These are phyloP conservation scores for Flaveria floridana DNA, from an alignment of 140 eudicot species.

Conservation along the genomic window DNA sequence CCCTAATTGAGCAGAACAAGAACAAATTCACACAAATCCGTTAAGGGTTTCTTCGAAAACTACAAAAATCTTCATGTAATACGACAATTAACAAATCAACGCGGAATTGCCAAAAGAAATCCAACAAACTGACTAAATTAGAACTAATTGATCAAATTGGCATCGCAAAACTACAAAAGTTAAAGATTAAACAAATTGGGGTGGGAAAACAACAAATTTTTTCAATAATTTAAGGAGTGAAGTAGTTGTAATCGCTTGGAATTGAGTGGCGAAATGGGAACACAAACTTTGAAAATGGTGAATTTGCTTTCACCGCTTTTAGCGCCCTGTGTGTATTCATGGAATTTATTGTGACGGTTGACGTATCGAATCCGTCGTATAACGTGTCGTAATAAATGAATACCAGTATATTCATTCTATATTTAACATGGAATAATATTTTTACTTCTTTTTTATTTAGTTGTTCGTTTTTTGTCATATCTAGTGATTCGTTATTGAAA, in stretches of 20 bases:
- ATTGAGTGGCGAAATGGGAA: slow-evolving; percentile 27
- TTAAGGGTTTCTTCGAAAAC: slow-evolving; percentile 18
- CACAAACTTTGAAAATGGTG: slow-evolving; percentile 27
- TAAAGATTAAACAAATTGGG: slow-evolving; percentile 17
- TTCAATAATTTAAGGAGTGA: slow-evolving; percentile 8
- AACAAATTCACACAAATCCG: neutral
- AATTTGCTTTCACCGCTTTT: neutral
- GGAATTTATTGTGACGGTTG: slow-evolving; percentile 29
- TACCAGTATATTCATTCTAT: neutral
- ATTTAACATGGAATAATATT: neutral
- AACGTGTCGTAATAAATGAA: slow-evolving; percentile 26
- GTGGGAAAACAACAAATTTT: slow-evolving; percentile 13
- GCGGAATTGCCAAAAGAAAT: slow-evolving; percentile 35
- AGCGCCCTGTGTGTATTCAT: neutral
- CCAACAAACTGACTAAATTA: neutral
- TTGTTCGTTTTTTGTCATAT: neutral
- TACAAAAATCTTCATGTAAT: slow-evolving; percentile 19
- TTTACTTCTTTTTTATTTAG: neutral
- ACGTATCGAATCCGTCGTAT: slow-evolving; percentile 31
- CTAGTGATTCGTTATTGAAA: too few relatives aligned
- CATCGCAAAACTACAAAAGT: slow-evolving; percentile 18
- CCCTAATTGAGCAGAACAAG: slow-evolving; percentile 26
- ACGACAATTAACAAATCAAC: slow-evolving; percentile 38
- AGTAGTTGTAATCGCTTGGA: slow-evolving; percentile 27
- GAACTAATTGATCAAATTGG: slow-evolving; percentile 5